These are phyloP conservation scores for Cucurbita pepo DNA, from an alignment of 306 rosid genomes.

Conservation along the genomic window DNA sequence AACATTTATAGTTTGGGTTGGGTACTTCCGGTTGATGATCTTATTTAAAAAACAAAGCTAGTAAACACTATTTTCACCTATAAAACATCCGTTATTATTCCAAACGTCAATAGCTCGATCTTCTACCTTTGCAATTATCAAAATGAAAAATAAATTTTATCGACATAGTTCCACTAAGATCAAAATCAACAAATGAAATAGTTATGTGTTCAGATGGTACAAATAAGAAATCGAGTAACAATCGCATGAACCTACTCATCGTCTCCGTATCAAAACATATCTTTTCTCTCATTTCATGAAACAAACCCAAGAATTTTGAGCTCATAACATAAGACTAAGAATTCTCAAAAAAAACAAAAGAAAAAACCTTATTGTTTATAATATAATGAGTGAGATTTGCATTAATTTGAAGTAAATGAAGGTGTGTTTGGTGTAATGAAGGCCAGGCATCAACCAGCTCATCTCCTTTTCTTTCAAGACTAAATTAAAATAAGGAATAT, in stretches of 20 bases:
- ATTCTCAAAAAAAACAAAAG: background rate
- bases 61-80: no score
- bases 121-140: no score
- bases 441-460: constrained; percentile 86
- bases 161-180: background rate
- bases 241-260: background rate
- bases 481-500: constrained; percentile 23
- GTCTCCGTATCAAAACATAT: background rate
- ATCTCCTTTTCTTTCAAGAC: constrained; percentile 53
- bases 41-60: no score
- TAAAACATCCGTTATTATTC: no score
- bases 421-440: constrained; percentile 23
- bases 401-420: constrained; percentile 2
- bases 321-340: background rate
- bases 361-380: no score
- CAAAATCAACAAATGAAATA: background rate
- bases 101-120: no score
- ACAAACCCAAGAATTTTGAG: background rate
- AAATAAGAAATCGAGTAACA: background rate
- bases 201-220: background rate
- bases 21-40: no score
- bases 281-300: no score
- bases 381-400: constrained; percentile 3
- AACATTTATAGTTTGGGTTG: no score
- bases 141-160: background rate